Evolutionary conservation across 2,329 filamentous ascomycete genomes (phyloP), one percentile per base, ranked within the genome.

Genomic region (Neoscytalidium dimidiatum): DNA sequence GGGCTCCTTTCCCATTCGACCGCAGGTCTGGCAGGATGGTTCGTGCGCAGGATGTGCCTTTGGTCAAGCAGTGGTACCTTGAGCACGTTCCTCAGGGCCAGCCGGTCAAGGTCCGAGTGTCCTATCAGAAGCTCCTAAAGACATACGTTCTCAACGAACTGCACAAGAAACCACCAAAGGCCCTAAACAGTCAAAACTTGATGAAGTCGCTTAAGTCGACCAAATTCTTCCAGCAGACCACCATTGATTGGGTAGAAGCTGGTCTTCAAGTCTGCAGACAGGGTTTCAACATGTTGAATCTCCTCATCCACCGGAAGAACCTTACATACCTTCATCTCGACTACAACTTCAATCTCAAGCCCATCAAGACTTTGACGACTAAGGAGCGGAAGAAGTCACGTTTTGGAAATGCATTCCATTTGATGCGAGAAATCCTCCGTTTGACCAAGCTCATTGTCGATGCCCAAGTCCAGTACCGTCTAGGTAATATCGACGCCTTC

Each of bases 351-450:
- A 99, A 99, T 79, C 75, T 99, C 78, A 99, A 99, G 83, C 95
- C 95, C 3, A 95, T 99, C 77, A 99, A 99, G 84, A 99, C 95
- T 0, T 80, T 99, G 70, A 99, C 95, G 0, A 99, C 95, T 33
- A 99, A 99, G 79, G 95, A 99, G 83, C 91, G 95, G 71, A 99
- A 99, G 84, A 99, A 99, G 86, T 98, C 94, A 31, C 91, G 95
- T 68, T 99, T 99, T 71, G 95, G 95, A 83, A 99, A 99, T 75
- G 96, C 95, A 21, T 99, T 99, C 84, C 95, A 99, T 79, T 80
- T 99, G 65, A 99, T 99, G 95, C 90, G 95, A 76, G 95, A 99
- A 80, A 99, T 99, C 67, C 80, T 99, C 63, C 90, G 96, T 53
- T 78, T 99, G 69, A 99, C 95, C 0, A 99, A 99, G 80, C 86